Evolutionary conservation across 768 basidiomycete species (phyloP).

Genomic region (Multifurca ochricompacta): DNA sequence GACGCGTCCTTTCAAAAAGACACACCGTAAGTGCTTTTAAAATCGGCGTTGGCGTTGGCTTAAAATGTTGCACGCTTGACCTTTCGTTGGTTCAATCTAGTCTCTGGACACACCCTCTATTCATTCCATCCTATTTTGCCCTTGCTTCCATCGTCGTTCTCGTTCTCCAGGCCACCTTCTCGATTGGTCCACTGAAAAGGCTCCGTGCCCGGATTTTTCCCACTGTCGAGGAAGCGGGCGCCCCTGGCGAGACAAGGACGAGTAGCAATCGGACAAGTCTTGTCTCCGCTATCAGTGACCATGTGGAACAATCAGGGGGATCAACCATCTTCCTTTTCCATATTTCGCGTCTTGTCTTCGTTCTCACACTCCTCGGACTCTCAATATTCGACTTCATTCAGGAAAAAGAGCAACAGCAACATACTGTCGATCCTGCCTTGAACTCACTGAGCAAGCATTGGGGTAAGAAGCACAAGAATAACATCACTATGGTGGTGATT

Average conservation of each 20-base stretch:
- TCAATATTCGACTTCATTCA: constrained; percentile 37
- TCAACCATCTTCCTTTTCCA: constrained; percentile 40
- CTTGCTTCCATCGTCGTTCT: constrained; percentile 9
- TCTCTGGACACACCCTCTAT: constrained; percentile 11
- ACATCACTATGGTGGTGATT: not conserved
- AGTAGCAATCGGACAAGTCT: not conserved
- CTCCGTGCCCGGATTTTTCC: not conserved
- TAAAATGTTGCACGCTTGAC: not conserved
- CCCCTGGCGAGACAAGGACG: not conserved
- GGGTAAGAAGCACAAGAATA: constrained; percentile 25
- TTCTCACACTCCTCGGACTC: constrained; percentile 41
- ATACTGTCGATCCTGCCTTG: not conserved
- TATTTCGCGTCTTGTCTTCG: constrained; percentile 37
- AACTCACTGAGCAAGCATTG: constrained; percentile 23
- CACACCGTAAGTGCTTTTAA: not conserved
- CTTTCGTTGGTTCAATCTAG: not conserved
- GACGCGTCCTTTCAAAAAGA: not conserved
- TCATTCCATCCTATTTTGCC: constrained; percentile 13
- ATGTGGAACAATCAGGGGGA: constrained; percentile 40
- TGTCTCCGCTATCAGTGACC: constrained; percentile 22
- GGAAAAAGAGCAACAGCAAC: constrained; percentile 25
- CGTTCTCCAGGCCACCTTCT: not conserved
- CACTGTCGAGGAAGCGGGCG: not conserved
- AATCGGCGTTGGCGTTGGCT: not conserved
- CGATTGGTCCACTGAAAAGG: not conserved